phyloP scores from a whole-genome alignment of 106 monocot genomes.

The Dendrobium officinale region DNA sequence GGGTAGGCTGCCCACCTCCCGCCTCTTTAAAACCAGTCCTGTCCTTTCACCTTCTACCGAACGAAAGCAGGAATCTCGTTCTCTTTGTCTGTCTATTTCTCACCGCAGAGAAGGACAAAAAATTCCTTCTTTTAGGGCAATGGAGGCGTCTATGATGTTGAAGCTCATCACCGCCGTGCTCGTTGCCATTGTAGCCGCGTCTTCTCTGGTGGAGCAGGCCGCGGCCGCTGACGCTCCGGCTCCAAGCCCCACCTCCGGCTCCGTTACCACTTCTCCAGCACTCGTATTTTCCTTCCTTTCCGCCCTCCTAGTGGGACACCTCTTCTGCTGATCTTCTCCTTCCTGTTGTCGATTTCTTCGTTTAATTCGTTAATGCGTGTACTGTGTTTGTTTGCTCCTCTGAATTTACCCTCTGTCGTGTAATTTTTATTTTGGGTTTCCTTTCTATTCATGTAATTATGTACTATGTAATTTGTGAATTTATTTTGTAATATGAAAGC shows the following conservation, averaged over 20 bases:
- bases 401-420: not conserved
- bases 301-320: not conserved
- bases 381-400: not conserved
- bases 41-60: too few relatives aligned
- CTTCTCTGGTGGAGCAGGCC: slow-evolving; percentile 7
- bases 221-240: slow-evolving; percentile 10
- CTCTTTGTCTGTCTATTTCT: too few relatives aligned
- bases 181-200: not conserved
- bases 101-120: not conserved
- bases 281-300: not conserved
- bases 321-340: not conserved
- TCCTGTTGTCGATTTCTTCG: not conserved
- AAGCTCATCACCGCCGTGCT: not conserved
- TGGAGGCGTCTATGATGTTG: not conserved
- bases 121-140: not conserved
- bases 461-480: too few relatives aligned
- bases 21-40: too few relatives aligned
- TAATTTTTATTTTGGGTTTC: not conserved
- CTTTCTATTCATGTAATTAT: not conserved
- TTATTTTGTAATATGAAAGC: too few relatives aligned
- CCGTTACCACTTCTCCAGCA: not conserved
- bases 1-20: too few relatives aligned
- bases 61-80: too few relatives aligned
- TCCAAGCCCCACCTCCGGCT: slow-evolving; percentile 15
- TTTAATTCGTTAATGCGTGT: not conserved